Conservation (phyloP, 2,329 filamentous ascomycete species). For the Chalaropsis thielavioides region DNA sequence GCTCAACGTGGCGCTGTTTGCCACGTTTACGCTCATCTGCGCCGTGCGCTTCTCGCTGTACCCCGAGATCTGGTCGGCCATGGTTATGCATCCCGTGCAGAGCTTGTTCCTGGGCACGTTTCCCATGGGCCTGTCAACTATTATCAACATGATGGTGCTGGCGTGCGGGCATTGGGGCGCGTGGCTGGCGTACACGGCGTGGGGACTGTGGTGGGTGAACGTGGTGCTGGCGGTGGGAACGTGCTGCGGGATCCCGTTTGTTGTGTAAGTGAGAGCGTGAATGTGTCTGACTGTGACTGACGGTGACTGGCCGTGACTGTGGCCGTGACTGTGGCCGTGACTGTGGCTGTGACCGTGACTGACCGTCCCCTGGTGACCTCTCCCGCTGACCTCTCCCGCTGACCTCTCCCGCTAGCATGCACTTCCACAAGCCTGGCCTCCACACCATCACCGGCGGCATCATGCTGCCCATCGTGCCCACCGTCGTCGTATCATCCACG, state of each 20-base stretch:
- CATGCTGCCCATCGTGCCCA: conserved; percentile 51
- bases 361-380: no score
- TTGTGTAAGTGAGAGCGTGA: conserved; percentile 32
- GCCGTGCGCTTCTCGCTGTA: conserved; percentile 49
- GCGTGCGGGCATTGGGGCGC: conserved; percentile 48
- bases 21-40: conserved; percentile 38
- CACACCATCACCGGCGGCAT: conserved; percentile 49
- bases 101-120: conserved; percentile 54
- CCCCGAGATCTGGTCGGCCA: conserved; percentile 48
- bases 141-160: conserved; percentile 50
- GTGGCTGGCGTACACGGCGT: conserved; percentile 40
- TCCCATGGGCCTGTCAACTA: conserved; percentile 54
- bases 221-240: conserved; percentile 36
- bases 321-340: not conserved
- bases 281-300: no score
- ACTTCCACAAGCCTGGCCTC: conserved; percentile 33
- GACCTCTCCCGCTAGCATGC: conserved; percentile 23
- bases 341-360: not conserved
- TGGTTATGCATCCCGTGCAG: conserved; percentile 53
- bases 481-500: conserved; percentile 49
- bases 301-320: not conserved
- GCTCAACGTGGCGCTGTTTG: conserved; percentile 45
- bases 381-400: not conserved
- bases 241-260: conserved; percentile 42
- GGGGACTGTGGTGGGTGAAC: conserved; percentile 46